Conservation (phyloP, 108 stramenopile genomes). For the Skeletonema tropicum region DNA sequence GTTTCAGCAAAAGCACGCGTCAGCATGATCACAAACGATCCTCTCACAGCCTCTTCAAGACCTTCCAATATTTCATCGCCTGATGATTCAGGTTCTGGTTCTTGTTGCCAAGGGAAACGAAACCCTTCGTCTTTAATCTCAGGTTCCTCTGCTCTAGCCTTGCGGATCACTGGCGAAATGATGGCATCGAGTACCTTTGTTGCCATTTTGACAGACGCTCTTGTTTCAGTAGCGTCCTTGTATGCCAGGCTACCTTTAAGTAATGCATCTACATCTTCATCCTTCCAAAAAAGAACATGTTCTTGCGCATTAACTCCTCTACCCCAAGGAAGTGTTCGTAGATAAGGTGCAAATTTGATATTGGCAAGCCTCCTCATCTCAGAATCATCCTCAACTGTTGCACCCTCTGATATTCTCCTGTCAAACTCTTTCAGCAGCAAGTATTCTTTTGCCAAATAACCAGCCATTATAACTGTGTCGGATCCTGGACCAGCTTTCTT, state of each 20-base stretch:
- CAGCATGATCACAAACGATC: conserved; percentile 70
- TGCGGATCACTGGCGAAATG: conserved; percentile 44
- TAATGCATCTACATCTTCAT: conserved; percentile 59
- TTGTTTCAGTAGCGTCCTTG: conserved; percentile 54
- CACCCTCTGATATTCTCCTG: conserved; percentile 1
- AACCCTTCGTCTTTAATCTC: not conserved
- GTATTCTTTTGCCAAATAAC: conserved; percentile 74
- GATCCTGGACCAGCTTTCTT: conserved; percentile 58
- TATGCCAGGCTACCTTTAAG: conserved; percentile 68
- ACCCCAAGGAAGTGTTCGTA: conserved; percentile 74
- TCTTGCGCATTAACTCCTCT: conserved; percentile 71
- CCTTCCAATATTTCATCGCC: conserved; percentile 21
- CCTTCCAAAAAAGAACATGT: conserved; percentile 79
- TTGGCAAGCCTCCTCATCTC: not conserved
- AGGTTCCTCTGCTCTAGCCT: not conserved
- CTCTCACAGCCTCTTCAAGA: conserved; percentile 64
- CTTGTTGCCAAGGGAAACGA: conserved; percentile 5
- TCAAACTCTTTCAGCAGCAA: conserved; percentile 20
- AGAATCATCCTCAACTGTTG: not conserved
- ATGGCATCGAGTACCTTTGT: conserved; percentile 50
- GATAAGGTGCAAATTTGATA: conserved; percentile 60
- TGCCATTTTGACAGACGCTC: conserved; percentile 65
- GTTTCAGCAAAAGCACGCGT: conserved; percentile 72
- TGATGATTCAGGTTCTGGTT: not conserved
- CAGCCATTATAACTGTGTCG: conserved; percentile 67